Base-by-base conservation (phyloP, 495 filamentous ascomycete species). In the Jackrogersella minutella region DNA sequence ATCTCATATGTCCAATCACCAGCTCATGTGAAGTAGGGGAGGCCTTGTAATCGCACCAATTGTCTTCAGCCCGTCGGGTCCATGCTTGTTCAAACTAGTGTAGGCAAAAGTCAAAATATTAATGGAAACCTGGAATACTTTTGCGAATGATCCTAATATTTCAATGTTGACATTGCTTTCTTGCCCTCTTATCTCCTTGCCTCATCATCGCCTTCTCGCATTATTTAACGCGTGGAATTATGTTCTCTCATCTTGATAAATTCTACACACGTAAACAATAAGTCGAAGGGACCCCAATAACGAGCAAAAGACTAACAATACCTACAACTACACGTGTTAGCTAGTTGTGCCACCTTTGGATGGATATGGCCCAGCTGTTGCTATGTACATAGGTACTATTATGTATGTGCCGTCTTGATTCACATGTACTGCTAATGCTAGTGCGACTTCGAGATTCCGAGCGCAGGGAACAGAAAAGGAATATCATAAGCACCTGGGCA, bases 1-100 rank as follows among this genome's bases (percentile, higher is more conserved):
- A 64, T 64, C 56, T 69, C 50, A 58, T 44, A 46, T 33, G n/a
- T 37, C 66, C 66, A 69, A 69, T 69, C 66, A 69, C 6, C 22
- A 40, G n/a, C 40, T 43, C 16, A 22, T 58, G n/a, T 5, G 41
- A 31, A 37, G 46, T 62, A 53, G 22, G 47, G 19, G 10, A 46
- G 58, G 26, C 28, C 54, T 31, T 59, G 41, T 26, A 59, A 24
- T 54, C 39, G 40, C 56, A 46, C 61, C 49, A 64, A 59, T 64
- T 26, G 40, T 33, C 51, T 53, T 30, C 21, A 58, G 58, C 46
- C 49, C 36, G 34, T 69, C 60, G 28, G 60, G 26, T 64, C 40
- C 36, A 39, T 36, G 60, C 41, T 60, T 43, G 40, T 64, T 13
- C n/a, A n/a, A 30, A 3, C 26, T 30, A 30, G 26, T 30, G 26